These are phyloP conservation scores for Sideroxylon spinosum DNA, from an alignment of 179 eudicot species.

Conservation along the genomic window DNA sequence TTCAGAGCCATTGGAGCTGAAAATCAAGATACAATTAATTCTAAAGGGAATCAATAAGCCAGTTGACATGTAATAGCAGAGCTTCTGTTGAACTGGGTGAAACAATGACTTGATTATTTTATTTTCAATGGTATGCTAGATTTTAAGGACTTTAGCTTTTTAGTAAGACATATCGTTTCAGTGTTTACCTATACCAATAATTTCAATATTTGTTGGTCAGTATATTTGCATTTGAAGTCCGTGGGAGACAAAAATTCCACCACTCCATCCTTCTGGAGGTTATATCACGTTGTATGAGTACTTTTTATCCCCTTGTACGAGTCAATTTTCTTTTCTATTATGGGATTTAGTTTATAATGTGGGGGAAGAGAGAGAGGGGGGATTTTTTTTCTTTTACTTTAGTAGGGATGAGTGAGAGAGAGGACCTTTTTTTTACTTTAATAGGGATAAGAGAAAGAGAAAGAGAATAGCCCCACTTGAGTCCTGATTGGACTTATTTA, in stretches of 20 bases:
- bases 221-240: neutral
- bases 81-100: too few species aligned
- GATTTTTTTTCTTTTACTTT: too few species aligned
- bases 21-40: neutral
- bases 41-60: neutral
- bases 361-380: too few species aligned
- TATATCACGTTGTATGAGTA: neutral
- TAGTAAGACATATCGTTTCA: neutral
- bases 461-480: too few species aligned
- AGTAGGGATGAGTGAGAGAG: too few species aligned
- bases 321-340: neutral
- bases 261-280: too few species aligned
- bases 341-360: too few species aligned
- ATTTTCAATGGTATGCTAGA: neutral
- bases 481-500: too few species aligned
- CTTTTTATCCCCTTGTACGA: neutral
- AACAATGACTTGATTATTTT: neutral
- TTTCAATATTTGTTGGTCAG: neutral
- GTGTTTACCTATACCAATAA: neutral
- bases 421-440: too few species aligned
- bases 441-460: too few species aligned
- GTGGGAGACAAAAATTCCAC: neutral
- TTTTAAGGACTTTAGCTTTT: neutral
- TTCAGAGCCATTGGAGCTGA: slow-evolving; percentile 7
- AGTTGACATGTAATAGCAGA: too few species aligned